Base-by-base conservation (phyloP, 768 basidiomycete species). In the Trametes punicea region DNA sequence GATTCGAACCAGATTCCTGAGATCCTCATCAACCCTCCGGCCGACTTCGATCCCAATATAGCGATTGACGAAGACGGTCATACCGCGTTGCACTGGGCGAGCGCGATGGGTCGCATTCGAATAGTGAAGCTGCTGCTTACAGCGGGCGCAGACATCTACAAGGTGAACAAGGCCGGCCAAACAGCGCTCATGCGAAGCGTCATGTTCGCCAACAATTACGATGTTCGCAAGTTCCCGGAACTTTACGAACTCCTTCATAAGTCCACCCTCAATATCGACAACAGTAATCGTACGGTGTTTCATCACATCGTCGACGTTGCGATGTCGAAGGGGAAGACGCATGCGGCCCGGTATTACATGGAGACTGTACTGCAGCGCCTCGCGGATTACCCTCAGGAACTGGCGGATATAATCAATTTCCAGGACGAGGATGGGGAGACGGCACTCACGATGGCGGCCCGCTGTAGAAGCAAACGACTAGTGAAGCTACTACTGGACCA, bases 141-240 rank as follows among this genome's bases (percentile, higher is more conserved):
- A 0, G 90, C 95, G 3, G 94, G 95, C 18, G 96, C 96, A 13
- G 94, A 98, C 69, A 93, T 97, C 61, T 99, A 96, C 78, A 87
- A 90, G 62, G 93, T 95, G 61, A 99, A 98, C 75, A 91, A 89
- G 66, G 84, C 93, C 10, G 97, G 97, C 3, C 97, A 98, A 71
- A 98, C 97, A 13, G 89, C 96, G 1, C 75, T 99, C 39, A 99
- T 99, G 97, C 91, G 97, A 15, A 88, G 88, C 65, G 97, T 99
- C 64, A 98, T 98, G 96, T 99, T 98, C 71, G 92, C 93, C 46
- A 99, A 99, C 72, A 99, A 98, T 70, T 99, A 99, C 69, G 97
- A 99, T 71, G 90, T 98, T 44, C 90, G 97, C 62, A 99, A 99
- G 71, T 99, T 99, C 65, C 93, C 94, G 2, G 96, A 98, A 70